Conservation (phyloP, 768 basidiomycete species). For the Postia placenta region DNA sequence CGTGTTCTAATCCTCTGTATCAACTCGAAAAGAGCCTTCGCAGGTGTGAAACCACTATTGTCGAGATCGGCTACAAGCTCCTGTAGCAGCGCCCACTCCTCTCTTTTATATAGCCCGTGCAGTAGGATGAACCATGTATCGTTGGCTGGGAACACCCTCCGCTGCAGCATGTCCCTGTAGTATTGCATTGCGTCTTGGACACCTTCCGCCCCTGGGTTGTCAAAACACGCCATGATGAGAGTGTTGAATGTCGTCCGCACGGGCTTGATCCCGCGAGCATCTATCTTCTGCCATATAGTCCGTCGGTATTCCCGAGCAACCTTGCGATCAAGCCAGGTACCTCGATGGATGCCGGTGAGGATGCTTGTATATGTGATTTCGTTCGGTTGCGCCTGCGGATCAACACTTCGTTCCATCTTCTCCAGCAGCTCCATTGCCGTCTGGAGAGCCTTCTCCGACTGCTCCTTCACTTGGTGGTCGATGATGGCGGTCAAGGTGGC, state of each 20-base stretch:
- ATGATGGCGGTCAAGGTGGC: constrained; percentile 80
- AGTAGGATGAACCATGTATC: constrained; percentile 80
- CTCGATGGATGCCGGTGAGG: constrained; percentile 65
- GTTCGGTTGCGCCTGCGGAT: constrained; percentile 47
- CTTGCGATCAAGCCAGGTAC: constrained; percentile 39
- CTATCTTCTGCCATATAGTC: constrained; percentile 56
- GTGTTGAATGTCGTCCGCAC: constrained; percentile 72
- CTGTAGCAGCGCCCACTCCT: constrained; percentile 56
- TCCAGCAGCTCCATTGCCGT: constrained; percentile 65
- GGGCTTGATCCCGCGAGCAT: constrained; percentile 42
- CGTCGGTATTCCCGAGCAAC: constrained; percentile 41
- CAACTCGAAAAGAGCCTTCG: constrained; percentile 40
- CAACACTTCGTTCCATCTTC: constrained; percentile 60
- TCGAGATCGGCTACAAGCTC: constrained; percentile 60
- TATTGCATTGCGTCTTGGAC: constrained; percentile 49
- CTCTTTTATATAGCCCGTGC: constrained; percentile 50
- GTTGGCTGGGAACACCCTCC: constrained; percentile 40
- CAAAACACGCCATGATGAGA: constrained; percentile 62
- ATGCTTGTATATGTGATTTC: constrained; percentile 82
- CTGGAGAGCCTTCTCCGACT: constrained; percentile 44
- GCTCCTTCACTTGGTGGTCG: constrained; percentile 58
- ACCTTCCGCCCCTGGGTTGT: constrained; percentile 43
- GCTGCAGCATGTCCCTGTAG: constrained; percentile 53
- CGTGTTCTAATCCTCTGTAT: constrained; percentile 41
- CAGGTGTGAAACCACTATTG: constrained; percentile 37